Evolutionary conservation across 768 basidiomycete species (phyloP).

Genomic region (Pholiota molesta): DNA sequence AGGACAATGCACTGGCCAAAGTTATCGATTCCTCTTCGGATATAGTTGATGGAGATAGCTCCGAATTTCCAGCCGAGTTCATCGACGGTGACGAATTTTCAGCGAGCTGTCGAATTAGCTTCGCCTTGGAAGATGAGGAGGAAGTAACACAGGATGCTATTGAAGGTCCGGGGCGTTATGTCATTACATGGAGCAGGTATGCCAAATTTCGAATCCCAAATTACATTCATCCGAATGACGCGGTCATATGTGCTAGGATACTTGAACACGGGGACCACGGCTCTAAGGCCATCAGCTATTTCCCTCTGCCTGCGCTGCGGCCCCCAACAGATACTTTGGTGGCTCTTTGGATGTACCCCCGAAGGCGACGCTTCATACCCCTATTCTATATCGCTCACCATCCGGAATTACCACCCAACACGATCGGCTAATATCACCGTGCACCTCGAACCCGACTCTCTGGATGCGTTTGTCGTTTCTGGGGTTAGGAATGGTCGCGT

Average conservation of each 20-base stretch:
- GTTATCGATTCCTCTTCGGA: conserved; percentile 59
- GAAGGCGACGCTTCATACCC: conserved; percentile 63
- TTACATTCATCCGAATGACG: conserved; percentile 5
- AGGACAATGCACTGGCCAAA: conserved; percentile 49
- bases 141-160: conserved; percentile 34
- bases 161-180: conserved; percentile 59
- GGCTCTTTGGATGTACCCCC: conserved; percentile 70
- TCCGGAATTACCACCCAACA: conserved; percentile 67
- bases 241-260: conserved; percentile 38
- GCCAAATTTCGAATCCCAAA: conserved; percentile 11
- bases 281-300: conserved; percentile 46
- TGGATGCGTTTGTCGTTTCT: conserved; percentile 81
- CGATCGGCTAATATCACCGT: conserved; percentile 73
- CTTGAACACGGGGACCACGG: conserved; percentile 46
- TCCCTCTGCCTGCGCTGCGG: conserved; percentile 63
- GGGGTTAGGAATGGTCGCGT: conserved; percentile 71
- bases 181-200: conserved; percentile 69
- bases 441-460: conserved; percentile 67
- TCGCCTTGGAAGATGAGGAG: conserved; percentile 45
- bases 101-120: conserved; percentile 53
- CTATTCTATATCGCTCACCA: conserved; percentile 56
- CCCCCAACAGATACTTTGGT: conserved; percentile 66
- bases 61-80: conserved; percentile 55
- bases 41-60: conserved; percentile 40
- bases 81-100: conserved; percentile 67